Conservation (phyloP, 345 rosid species). For the Abelmoschus esculentus region DNA sequence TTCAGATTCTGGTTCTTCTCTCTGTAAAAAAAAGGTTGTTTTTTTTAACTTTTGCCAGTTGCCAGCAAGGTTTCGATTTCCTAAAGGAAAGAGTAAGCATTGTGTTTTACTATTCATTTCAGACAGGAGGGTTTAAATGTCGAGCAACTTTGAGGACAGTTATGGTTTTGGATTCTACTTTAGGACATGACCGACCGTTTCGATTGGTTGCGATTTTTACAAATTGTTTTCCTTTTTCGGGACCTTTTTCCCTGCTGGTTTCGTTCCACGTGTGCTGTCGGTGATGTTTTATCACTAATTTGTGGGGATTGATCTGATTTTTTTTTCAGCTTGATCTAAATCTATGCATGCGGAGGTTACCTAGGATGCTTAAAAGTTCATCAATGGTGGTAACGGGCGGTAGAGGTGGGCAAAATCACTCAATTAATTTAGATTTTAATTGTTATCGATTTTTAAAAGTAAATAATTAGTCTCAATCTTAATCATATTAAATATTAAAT, state of each 20-base stretch:
- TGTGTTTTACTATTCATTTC: not conserved
- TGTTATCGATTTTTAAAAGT: no score
- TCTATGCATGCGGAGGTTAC: not conserved
- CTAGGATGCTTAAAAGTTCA: not conserved
- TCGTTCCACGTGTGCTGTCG: constrained; percentile 5
- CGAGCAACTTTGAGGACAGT: constrained; percentile 18
- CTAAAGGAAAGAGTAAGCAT: constrained; percentile 1
- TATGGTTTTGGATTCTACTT: constrained; percentile 29
- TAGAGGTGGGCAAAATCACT: no score
- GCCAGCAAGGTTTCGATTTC: not conserved
- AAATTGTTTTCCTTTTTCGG: not conserved
- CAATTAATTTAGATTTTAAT: no score
- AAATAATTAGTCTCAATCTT: no score
- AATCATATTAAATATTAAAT: no score
- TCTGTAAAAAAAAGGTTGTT: not conserved
- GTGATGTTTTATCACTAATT: no score
- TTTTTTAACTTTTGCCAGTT: not conserved
- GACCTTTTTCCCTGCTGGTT: constrained; percentile 7
- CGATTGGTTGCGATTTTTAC: constrained; percentile 33
- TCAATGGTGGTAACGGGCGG: not conserved
- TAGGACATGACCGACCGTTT: constrained; percentile 36
- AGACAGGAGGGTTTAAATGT: constrained; percentile 16
- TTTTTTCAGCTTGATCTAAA: not conserved
- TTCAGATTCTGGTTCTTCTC: constrained; percentile 16
- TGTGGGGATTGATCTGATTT: no score